Conservation (phyloP, 805 yeast species). For the Torulaspora microellipsoides region DNA sequence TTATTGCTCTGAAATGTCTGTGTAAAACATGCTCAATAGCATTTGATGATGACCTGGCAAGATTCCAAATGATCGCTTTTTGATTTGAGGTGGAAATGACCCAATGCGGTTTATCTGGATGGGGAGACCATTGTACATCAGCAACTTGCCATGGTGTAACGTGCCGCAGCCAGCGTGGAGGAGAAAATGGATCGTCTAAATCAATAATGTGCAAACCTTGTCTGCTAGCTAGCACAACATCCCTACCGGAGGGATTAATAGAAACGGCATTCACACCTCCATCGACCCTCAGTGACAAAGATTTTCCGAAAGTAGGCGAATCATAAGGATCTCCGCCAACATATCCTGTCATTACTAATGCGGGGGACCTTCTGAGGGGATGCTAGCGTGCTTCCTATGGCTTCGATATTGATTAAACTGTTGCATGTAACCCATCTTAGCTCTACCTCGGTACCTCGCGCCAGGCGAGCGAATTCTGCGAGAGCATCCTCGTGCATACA, state of each 20-base stretch:
- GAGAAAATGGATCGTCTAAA: constrained; percentile 89
- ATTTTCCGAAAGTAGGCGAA: constrained; percentile 69
- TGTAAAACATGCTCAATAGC: constrained; percentile 88
- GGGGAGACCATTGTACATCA: constrained; percentile 98
- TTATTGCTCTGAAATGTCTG: constrained; percentile 87
- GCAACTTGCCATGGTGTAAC: constrained; percentile 97
- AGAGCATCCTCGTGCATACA: no score
- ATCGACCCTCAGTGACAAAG: constrained; percentile 81
- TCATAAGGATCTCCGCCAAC: constrained; percentile 33
- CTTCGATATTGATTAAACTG: no score
- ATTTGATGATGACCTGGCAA: constrained; percentile 58
- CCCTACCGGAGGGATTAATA: constrained; percentile 83
- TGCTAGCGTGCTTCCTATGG: no score
- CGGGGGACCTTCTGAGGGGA: no score
- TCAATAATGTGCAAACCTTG: constrained; percentile 87
- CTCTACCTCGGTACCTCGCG: no score
- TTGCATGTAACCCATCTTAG: no score
- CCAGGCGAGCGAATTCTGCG: no score
- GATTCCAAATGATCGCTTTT: constrained; percentile 92
- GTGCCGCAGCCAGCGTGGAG: constrained; percentile 92
- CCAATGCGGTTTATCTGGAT: constrained; percentile 79
- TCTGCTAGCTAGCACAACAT: constrained; percentile 80
- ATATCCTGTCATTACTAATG: constrained; percentile 10
- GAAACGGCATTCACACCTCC: constrained; percentile 91
- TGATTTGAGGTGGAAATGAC: constrained; percentile 92